A percentile compares a stretch with the other conserved stretches of the same genome.
phyloP scores from a whole-genome alignment of 108 stramenopile species.

The Discostella pseudostelligera region DNA sequence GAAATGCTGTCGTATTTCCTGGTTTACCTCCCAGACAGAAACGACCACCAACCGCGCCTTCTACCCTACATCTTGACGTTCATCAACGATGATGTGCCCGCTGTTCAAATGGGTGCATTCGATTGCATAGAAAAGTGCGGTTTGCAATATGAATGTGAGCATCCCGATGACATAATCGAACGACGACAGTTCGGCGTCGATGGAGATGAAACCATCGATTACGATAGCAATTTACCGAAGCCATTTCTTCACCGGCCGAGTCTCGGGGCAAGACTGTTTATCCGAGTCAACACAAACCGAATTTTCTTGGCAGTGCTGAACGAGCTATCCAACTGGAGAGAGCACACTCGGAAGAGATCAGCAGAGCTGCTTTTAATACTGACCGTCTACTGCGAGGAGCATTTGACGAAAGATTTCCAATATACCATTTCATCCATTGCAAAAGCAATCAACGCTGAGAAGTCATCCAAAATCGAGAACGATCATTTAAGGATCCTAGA shows the following conservation, averaged over 20 bases:
- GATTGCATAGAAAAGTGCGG: conserved; percentile 58
- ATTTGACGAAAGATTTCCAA: conserved; percentile 55
- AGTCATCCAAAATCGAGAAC: neutral
- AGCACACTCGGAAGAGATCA: conserved; percentile 36
- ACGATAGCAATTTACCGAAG: conserved; percentile 47
- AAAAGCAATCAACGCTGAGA: conserved; percentile 40
- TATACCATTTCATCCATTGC: conserved; percentile 26
- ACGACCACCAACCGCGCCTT: conserved; percentile 76
- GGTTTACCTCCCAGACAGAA: conserved; percentile 67
- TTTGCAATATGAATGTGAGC: conserved; percentile 63
- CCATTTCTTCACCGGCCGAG: conserved; percentile 67
- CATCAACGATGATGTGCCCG: conserved; percentile 46
- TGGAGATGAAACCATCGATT: conserved; percentile 62
- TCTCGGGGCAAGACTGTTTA: conserved; percentile 70
- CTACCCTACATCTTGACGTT: conserved; percentile 76
- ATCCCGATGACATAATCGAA: conserved; percentile 71
- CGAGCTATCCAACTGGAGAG: conserved; percentile 67
- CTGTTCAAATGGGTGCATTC: conserved; percentile 24
- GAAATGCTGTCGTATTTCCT: conserved; percentile 61
- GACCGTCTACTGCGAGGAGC: conserved; percentile 60
- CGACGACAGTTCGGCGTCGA: conserved; percentile 73
- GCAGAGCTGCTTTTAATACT: conserved; percentile 45
- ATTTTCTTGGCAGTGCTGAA: conserved; percentile 65
- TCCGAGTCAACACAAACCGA: conserved; percentile 61
- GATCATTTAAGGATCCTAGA: conserved; percentile 7